These are phyloP conservation scores for Mimosa pudica DNA, from an alignment of 306 rosid species.

Conservation along the genomic window DNA sequence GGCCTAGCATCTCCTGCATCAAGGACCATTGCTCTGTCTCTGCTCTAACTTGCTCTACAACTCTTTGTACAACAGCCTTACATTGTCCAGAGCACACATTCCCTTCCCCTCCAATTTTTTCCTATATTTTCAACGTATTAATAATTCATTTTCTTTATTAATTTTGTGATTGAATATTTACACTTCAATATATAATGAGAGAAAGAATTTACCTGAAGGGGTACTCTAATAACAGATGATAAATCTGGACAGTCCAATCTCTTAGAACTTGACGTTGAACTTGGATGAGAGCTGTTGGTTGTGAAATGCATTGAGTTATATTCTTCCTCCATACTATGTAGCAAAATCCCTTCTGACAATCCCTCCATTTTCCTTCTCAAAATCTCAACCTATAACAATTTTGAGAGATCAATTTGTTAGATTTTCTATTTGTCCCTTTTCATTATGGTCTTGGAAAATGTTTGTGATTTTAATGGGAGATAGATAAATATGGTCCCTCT, in stretches of 20 bases:
- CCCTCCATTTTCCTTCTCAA: slow-evolving; percentile 89
- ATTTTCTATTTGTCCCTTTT: not conserved
- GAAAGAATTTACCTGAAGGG: slow-evolving; percentile 47
- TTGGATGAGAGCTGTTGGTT: slow-evolving; percentile 53
- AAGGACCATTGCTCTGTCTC: slow-evolving; percentile 99
- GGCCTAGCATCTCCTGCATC: slow-evolving; percentile 88
- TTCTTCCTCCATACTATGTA: slow-evolving; percentile 89
- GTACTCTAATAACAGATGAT: slow-evolving; percentile 42
- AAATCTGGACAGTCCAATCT: slow-evolving; percentile 54
- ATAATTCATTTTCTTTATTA: slow-evolving; percentile 12
- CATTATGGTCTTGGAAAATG: not conserved
- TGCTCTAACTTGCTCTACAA: slow-evolving; percentile 82
- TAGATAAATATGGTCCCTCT: not conserved
- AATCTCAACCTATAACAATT: slow-evolving; percentile 68
- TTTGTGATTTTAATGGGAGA: not conserved
- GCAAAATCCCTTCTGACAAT: slow-evolving; percentile 72
- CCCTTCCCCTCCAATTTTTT: slow-evolving; percentile 46
- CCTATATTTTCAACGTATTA: slow-evolving; percentile 44
- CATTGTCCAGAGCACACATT: slow-evolving; percentile 79
- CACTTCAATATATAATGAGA: not conserved
- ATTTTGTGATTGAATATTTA: slow-evolving; percentile 9
- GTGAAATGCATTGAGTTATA: slow-evolving; percentile 75
- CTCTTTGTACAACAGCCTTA: slow-evolving; percentile 71
- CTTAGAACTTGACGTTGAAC: slow-evolving; percentile 64
- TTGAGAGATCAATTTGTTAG: not conserved